Conservation (phyloP, 352 stramenopile species). For the Globisporangium takayamanum region DNA sequence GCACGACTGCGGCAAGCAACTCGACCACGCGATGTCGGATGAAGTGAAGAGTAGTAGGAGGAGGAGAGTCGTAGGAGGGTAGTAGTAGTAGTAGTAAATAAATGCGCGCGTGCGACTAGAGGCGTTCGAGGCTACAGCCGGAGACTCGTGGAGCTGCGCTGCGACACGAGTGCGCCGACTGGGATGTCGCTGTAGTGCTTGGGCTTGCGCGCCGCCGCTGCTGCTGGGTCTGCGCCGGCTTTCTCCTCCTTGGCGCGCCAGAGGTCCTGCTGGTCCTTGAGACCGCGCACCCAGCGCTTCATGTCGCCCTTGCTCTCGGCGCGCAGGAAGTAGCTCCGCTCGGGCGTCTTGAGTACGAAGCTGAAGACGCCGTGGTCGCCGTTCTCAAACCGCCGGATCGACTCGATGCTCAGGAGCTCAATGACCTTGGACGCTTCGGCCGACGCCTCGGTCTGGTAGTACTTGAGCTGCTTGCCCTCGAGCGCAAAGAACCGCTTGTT, state of each 20-base stretch:
- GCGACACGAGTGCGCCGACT: constrained; percentile 21
- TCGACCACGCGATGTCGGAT: neutral
- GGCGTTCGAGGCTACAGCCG: constrained; percentile 16
- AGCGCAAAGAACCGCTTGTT: constrained; percentile 79
- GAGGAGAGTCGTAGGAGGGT: neutral
- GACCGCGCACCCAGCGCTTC: constrained; percentile 80
- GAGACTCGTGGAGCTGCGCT: constrained; percentile 34
- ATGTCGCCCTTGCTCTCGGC: constrained; percentile 82
- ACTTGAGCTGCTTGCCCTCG: constrained; percentile 71
- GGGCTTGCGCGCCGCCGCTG: constrained; percentile 24
- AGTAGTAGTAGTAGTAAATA: too few species aligned
- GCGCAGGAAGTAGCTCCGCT: constrained; percentile 75
- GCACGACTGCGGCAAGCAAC: neutral
- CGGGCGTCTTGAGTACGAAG: constrained; percentile 73
- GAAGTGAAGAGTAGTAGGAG: neutral
- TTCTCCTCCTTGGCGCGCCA: constrained; percentile 57
- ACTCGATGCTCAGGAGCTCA: constrained; percentile 67
- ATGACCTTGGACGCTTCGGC: constrained; percentile 64
- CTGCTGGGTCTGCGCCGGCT: constrained; percentile 19
- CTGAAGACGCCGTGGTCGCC: constrained; percentile 75
- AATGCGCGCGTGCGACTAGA: too few species aligned
- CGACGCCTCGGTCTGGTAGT: constrained; percentile 62
- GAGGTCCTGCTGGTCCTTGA: constrained; percentile 78
- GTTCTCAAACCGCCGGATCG: constrained; percentile 75
- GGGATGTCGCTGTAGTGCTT: constrained; percentile 78